Conservation (phyloP, 345 rosid genomes). For the Eucalyptus microcorys region DNA sequence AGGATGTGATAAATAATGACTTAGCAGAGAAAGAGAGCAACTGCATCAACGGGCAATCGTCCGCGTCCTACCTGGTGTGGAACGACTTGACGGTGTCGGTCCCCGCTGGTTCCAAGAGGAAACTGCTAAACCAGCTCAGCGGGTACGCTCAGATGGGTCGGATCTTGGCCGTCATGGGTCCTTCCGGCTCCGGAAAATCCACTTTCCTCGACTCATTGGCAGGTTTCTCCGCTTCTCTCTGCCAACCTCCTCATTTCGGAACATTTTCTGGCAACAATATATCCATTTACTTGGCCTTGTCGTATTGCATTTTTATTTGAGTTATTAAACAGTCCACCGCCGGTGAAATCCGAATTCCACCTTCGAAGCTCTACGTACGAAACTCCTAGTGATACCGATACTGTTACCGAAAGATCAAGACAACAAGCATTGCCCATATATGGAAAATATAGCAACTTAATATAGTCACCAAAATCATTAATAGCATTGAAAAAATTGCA, state of each 20-base stretch:
- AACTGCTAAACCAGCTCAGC: background rate
- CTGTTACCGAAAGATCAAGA: background rate
- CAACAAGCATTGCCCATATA: background rate
- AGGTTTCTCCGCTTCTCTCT: background rate
- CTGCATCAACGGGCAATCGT: background rate
- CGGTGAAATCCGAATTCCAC: background rate
- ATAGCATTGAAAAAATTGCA: background rate
- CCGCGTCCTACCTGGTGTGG: conserved; percentile 5
- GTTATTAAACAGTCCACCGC: background rate
- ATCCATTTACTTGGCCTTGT: background rate
- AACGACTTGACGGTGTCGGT: conserved; percentile 11
- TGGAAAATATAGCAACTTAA: background rate
- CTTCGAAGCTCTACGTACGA: background rate
- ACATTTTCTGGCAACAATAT: background rate
- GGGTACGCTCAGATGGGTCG: conserved; percentile 13
- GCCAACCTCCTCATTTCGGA: background rate
- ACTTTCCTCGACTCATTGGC: conserved; percentile 24
- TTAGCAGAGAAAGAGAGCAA: background rate
- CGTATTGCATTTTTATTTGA: background rate
- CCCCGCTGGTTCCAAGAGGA: background rate
- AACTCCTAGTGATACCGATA: background rate
- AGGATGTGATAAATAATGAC: background rate
- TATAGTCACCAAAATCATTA: background rate
- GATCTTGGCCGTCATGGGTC: conserved; percentile 31
- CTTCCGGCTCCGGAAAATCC: conserved; percentile 26